phyloP scores from a whole-genome alignment of 202 grass and related monocot species.

The Elaeis oleifera region DNA sequence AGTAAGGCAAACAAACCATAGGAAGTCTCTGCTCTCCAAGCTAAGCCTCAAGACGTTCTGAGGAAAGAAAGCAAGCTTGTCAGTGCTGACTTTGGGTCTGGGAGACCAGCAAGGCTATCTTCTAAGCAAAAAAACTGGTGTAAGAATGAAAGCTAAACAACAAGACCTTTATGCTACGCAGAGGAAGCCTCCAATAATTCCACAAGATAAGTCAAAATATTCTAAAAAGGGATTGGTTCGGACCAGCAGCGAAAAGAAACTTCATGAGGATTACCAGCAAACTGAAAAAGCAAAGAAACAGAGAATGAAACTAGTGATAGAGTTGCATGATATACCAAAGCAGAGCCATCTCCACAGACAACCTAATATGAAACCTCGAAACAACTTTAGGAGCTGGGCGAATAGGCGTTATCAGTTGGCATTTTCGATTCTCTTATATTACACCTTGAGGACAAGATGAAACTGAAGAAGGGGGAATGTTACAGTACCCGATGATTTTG shows the following conservation, averaged over 20 bases:
- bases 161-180: constrained; percentile 14
- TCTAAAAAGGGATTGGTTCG: constrained; percentile 19
- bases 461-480: too few species aligned
- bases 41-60: constrained; percentile 20
- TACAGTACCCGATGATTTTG: too few species aligned
- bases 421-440: too few species aligned
- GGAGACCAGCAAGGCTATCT: constrained; percentile 24
- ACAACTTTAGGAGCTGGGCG: constrained; percentile 40
- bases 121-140: constrained; percentile 27
- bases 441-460: too few species aligned
- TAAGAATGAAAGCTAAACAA: constrained; percentile 35
- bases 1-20: constrained; percentile 19
- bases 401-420: constrained; percentile 27
- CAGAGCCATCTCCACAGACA: not conserved
- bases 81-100: constrained; percentile 17
- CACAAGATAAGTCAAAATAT: constrained; percentile 30
- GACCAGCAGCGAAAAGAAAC: constrained; percentile 48
- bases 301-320: constrained; percentile 88
- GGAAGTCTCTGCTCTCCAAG: constrained; percentile 22
- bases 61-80: constrained; percentile 35
- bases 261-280: constrained; percentile 89
- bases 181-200: constrained; percentile 21
- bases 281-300: constrained; percentile 90
- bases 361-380: constrained; percentile 21
- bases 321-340: constrained; percentile 59